phyloP scores from a whole-genome alignment of 2,329 filamentous ascomycete genomes.

The Microdochium trichocladiopsis region DNA sequence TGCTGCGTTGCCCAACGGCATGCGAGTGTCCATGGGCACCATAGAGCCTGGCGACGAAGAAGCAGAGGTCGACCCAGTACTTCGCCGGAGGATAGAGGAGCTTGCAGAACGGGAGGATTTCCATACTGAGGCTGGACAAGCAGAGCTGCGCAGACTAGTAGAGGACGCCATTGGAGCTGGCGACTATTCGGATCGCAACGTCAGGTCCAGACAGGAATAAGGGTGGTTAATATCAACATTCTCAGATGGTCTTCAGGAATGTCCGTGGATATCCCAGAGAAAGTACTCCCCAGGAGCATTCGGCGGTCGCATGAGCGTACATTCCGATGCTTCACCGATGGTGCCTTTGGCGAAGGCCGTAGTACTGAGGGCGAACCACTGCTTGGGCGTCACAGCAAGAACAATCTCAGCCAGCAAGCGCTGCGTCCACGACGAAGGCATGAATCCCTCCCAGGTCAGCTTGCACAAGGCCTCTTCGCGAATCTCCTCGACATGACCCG shows the following conservation, averaged over 20 bases:
- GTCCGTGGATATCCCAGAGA: conserved; percentile 50
- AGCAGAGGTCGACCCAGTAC: conserved; percentile 69
- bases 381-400: conserved; percentile 29
- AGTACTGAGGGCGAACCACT: conserved; percentile 50
- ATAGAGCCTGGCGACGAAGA: conserved; percentile 56
- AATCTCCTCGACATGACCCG: conserved; percentile 24
- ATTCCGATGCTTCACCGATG: conserved; percentile 37
- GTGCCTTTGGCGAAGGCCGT: conserved; percentile 42
- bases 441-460: conserved; percentile 53
- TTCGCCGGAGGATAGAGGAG: conserved; percentile 81
- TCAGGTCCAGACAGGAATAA: conserved; percentile 55
- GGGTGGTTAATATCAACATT: neutral
- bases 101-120: conserved; percentile 80
- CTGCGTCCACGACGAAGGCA: conserved; percentile 45
- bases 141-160: conserved; percentile 69
- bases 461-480: conserved; percentile 33
- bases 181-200: conserved; percentile 54
- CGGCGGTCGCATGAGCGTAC: conserved; percentile 46
- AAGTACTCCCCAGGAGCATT: conserved; percentile 44
- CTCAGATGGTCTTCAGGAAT: conserved; percentile 25
- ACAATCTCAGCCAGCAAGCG: conserved; percentile 38
- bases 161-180: conserved; percentile 71
- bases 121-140: conserved; percentile 71
- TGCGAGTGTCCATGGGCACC: conserved; percentile 71
- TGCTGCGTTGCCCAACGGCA: conserved; percentile 64